Evolutionary conservation across 495 filamentous ascomycete species (phyloP), one percentile per base, ranked within the genome.

Genomic region (Pseudoneurospora amorphoporcata): DNA sequence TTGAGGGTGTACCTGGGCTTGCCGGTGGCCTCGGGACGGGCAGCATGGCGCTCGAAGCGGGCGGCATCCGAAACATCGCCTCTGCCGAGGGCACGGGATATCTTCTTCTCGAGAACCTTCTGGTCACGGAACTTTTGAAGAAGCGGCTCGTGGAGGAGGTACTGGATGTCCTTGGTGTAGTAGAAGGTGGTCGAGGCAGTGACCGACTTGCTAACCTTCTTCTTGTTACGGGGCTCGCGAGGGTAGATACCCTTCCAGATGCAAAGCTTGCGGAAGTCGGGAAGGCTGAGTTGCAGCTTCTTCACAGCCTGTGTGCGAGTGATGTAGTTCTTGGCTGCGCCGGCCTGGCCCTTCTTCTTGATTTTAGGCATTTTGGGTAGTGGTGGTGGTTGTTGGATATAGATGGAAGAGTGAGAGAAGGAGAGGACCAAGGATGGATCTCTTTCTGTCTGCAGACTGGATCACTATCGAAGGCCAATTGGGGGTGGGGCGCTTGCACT

Each of bases 181-280:
- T 99, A 99, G 85, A 97, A 99, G 72, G 96, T 98, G 17, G 95
- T 98, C 61, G 90, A 92, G 45, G 91, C 88, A 3, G 92, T 98
- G 61, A 92, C 88, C 70, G 92, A 92, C 82, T 97, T 98, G 77
- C 92, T 92, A 58, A 90, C 95, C 87, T 97, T 97, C 85, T 95
- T 98, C 87, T 94, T 97, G 81, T 90, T 97, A 71, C 95, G 87
- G 43, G 95, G 95, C 84, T 99, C 96, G 79, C 95, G 90, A 72
- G 95, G 95, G 82, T 98, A 98, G 74, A 99, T 98, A 76, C 95
- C 95, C 84, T 98, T 98, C 89, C 97, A 99, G 77, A 99, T 99
- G 82, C 95, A 99, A 80, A 99, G 87, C 79, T 96, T 91, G 82
- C 95, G 90, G 83, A 99, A 99, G 83, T 99, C 96, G 45, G 94